A percentile compares a stretch with the other conserved stretches of the same genome.
phyloP scores from a whole-genome alignment of 1,139 yeast genomes.

The Sugiyamaella novakii region DNA sequence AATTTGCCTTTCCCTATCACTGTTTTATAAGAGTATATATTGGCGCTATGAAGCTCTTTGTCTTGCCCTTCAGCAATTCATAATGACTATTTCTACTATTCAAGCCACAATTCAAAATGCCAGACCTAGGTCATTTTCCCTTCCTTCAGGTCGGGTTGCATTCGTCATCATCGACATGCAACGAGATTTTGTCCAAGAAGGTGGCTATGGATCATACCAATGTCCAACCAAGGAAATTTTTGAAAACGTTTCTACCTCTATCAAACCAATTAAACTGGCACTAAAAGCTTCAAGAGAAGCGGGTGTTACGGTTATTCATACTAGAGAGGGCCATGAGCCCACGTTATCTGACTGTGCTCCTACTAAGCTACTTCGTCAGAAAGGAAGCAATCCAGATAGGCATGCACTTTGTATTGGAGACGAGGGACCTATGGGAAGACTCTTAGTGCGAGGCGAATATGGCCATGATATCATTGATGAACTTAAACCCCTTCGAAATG shows the following conservation, averaged over 20 bases:
- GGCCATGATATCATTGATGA: slow-evolving; percentile 40
- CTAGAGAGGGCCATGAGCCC: slow-evolving; percentile 38
- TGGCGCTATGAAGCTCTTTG: too few species aligned
- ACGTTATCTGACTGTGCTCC: slow-evolving; percentile 38
- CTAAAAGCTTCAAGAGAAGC: slow-evolving; percentile 34
- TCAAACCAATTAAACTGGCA: slow-evolving; percentile 27
- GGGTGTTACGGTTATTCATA: slow-evolving; percentile 37
- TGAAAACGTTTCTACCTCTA: slow-evolving; percentile 34
- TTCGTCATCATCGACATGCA: slow-evolving; percentile 40
- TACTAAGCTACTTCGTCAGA: slow-evolving; percentile 35
- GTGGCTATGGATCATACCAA: slow-evolving; percentile 39
- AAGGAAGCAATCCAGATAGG: slow-evolving; percentile 29
- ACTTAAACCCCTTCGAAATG: slow-evolving; percentile 33
- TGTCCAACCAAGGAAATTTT: slow-evolving; percentile 36
- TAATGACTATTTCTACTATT: too few species aligned
- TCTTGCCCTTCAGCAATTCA: too few species aligned
- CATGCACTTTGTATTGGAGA: slow-evolving; percentile 36
- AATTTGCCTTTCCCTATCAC: too few species aligned
- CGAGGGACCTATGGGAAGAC: slow-evolving; percentile 38
- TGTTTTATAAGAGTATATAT: too few species aligned
- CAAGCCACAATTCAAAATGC: slow-evolving; percentile 22
- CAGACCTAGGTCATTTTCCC: slow-evolving; percentile 34
- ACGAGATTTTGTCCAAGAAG: slow-evolving; percentile 37
- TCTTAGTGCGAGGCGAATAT: slow-evolving; percentile 38
- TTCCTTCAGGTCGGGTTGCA: slow-evolving; percentile 35